These are phyloP conservation scores for Ophiostoma quercus DNA, from an alignment of 2,329 filamentous ascomycete genomes.

Conservation along the genomic window DNA sequence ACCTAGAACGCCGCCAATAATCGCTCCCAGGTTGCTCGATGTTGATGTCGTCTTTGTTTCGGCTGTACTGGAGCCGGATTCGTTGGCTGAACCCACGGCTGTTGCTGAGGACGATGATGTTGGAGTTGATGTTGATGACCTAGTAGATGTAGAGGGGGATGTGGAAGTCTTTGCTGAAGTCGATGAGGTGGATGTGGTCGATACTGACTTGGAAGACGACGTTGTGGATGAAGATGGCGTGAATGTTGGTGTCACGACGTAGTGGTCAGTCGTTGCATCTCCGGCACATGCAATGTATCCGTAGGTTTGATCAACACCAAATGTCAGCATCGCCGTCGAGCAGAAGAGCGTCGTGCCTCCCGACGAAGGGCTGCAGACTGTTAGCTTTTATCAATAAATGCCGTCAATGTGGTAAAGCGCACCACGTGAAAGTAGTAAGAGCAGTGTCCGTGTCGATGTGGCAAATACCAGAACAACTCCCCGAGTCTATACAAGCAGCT, in stretches of 20 bases:
- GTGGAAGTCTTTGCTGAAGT: background rate
- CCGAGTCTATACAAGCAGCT: background rate
- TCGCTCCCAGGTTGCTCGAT: background rate
- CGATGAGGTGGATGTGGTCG: background rate
- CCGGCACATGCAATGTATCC: background rate
- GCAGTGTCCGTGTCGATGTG: background rate
- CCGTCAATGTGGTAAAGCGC: background rate
- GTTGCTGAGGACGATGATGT: background rate
- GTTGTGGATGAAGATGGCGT: background rate
- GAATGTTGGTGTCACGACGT: background rate
- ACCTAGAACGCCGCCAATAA: background rate
- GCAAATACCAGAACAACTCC: background rate
- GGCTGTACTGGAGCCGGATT: background rate
- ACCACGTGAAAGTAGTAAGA: constrained; percentile 5
- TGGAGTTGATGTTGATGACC: background rate
- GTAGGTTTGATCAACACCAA: background rate
- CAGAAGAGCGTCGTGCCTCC: background rate
- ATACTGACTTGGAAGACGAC: background rate
- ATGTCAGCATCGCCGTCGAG: background rate
- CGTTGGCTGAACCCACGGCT: background rate
- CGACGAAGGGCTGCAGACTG: background rate
- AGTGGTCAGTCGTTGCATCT: background rate
- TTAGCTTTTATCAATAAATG: background rate
- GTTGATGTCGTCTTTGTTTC: background rate
- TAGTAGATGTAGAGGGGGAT: background rate